These are phyloP conservation scores for Scutellaria galericulata DNA, from an alignment of 257 asterid species.

Conservation along the genomic window DNA sequence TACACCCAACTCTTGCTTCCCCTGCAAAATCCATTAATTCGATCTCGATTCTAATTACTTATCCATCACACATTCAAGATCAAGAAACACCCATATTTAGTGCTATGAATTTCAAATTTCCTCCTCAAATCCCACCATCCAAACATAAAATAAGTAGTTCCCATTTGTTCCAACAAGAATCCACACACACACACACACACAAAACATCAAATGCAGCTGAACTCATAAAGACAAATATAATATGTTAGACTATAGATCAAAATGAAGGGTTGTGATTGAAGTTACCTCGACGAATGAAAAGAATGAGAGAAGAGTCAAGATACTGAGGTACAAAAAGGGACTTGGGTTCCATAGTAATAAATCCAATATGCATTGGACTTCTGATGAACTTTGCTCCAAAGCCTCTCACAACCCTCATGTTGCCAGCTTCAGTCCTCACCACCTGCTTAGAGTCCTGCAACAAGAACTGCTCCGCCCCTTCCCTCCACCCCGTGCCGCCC, in stretches of 20 bases:
- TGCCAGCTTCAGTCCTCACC: slow-evolving; percentile 72
- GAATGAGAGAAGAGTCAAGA: slow-evolving; percentile 70
- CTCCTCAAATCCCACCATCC: too few species aligned
- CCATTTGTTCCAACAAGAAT: too few species aligned
- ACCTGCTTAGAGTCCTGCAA: slow-evolving; percentile 61
- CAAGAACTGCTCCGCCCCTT: slow-evolving; percentile 50
- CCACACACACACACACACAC: background rate
- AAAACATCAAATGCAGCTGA: too few species aligned
- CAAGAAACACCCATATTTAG: too few species aligned
- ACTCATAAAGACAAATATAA: too few species aligned
- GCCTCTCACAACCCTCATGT: slow-evolving; percentile 64
- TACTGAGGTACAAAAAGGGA: slow-evolving; percentile 86
- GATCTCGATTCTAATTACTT: background rate
- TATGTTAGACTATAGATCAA: too few species aligned
- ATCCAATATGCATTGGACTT: slow-evolving; percentile 67
- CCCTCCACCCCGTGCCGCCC: slow-evolving; percentile 42
- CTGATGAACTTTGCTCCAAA: slow-evolving; percentile 31
- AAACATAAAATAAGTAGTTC: too few species aligned
- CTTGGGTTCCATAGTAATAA: slow-evolving; percentile 86
- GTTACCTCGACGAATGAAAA: slow-evolving; percentile 75
- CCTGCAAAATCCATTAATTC: slow-evolving; percentile 51
- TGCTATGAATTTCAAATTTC: too few species aligned
- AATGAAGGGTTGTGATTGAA: background rate
- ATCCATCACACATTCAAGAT: background rate
- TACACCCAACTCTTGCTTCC: slow-evolving; percentile 74